Evolutionary conservation across 306 rosid genomes (phyloP).

Genomic region (Cicer pinnatifidum): DNA sequence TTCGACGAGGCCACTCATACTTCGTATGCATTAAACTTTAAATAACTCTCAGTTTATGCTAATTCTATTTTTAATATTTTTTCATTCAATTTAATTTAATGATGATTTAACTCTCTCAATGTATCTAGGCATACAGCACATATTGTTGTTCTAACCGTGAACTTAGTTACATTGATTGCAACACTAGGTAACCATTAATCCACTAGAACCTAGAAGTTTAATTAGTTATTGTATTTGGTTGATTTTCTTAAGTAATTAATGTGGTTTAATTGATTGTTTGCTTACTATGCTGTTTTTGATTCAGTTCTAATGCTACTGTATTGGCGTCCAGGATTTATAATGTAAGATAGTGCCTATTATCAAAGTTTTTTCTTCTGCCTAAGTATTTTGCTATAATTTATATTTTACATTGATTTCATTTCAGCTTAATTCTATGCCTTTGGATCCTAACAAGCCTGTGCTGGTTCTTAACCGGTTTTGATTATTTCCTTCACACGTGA

Average conservation of each 20-base stretch:
- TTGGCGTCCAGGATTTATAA: conserved; percentile 76
- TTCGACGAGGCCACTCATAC: conserved; percentile 55
- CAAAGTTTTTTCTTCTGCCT: neutral
- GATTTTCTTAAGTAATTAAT: conserved; percentile 2
- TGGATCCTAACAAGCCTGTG: conserved; percentile 69
- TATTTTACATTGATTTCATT: conserved; percentile 45
- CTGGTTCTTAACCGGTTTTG: conserved; percentile 74
- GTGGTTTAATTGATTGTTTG: conserved; percentile 40
- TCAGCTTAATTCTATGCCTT: conserved; percentile 64
- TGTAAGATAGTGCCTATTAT: conserved; percentile 49
- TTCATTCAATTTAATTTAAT: neutral
- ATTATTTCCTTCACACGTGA: conserved; percentile 70
- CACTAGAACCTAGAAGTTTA: neutral
- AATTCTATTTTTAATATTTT: neutral
- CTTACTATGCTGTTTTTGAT: conserved; percentile 44
- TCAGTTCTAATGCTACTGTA: conserved; percentile 61
- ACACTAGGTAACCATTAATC: conserved; percentile 54
- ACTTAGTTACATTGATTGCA: conserved; percentile 56
- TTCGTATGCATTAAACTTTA: conserved; percentile 49
- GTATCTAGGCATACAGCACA: conserved; percentile 58
- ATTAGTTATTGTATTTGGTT: neutral
- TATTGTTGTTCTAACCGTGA: conserved; percentile 56
- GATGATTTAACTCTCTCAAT: conserved; percentile 11
- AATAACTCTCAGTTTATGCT: neutral
- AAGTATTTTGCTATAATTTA: neutral